phyloP scores from a whole-genome alignment of 169 alveolate genomes.

The Cryptosporidium ubiquitum region DNA sequence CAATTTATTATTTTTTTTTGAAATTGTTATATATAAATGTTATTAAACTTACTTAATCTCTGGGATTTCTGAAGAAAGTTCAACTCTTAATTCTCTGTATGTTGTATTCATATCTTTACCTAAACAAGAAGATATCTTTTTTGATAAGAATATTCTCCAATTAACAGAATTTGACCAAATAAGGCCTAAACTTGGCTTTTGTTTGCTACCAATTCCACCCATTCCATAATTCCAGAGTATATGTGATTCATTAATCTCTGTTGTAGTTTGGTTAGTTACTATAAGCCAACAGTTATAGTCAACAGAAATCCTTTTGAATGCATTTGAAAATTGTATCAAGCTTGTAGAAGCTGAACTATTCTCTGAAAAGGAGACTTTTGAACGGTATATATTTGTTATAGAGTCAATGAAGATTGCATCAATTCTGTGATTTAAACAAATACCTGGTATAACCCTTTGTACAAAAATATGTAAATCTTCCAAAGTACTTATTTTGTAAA shows the following conservation, averaged over 20 bases:
- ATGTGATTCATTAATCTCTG: slow-evolving; percentile 12
- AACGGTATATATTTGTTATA: slow-evolving; percentile 40
- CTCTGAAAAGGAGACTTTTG: slow-evolving; percentile 55
- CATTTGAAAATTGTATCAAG: slow-evolving; percentile 33
- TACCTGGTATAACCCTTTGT: slow-evolving; percentile 24
- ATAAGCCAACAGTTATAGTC: slow-evolving; percentile 61
- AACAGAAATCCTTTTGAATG: slow-evolving; percentile 28
- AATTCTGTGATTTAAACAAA: slow-evolving; percentile 26
- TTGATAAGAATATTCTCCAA: slow-evolving; percentile 57
- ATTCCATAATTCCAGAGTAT: not conserved
- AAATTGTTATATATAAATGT: not conserved
- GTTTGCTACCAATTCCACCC: not conserved
- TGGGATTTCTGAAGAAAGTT: slow-evolving; percentile 55
- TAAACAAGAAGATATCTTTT: not conserved
- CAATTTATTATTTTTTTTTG: not conserved
- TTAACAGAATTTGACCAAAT: slow-evolving; percentile 61
- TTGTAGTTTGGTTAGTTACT: slow-evolving; percentile 62
- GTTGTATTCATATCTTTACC: not conserved
- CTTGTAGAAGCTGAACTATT: slow-evolving; percentile 30
- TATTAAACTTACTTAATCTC: slow-evolving; percentile 31
- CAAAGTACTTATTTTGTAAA: slow-evolving; percentile 4
- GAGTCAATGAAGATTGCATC: slow-evolving; percentile 65
- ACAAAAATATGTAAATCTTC: slow-evolving; percentile 1
- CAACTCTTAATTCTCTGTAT: slow-evolving; percentile 27
- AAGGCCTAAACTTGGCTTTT: slow-evolving; percentile 57